phyloP scores from a whole-genome alignment of 148 eudicot genomes.

The Rhododendron vialii region DNA sequence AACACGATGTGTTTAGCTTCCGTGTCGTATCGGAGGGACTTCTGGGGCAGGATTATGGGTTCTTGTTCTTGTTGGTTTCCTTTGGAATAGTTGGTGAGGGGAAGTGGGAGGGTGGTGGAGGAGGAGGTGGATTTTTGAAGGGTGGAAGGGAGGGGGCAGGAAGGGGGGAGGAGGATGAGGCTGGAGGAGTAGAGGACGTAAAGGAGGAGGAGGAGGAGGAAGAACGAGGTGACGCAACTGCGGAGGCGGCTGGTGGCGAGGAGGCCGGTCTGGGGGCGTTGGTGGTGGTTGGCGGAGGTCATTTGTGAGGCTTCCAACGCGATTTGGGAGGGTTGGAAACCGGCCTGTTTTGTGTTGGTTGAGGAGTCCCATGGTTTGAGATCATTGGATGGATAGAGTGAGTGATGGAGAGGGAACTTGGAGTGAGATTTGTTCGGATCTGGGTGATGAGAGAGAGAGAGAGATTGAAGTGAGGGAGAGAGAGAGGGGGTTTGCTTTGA shows the following conservation, averaged over 20 bases:
- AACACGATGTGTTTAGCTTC: slow-evolving; percentile 49
- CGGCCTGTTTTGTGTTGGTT: not conserved
- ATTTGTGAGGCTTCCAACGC: not conserved
- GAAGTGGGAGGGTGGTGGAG: not conserved
- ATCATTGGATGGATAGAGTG: slow-evolving; percentile 9
- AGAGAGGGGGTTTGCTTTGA: not conserved
- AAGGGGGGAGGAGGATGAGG: slow-evolving; percentile 26
- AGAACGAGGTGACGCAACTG: slow-evolving; percentile 21
- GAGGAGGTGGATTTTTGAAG: not conserved
- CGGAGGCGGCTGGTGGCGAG: slow-evolving; percentile 9
- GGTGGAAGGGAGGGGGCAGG: not conserved
- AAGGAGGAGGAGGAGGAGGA: slow-evolving; percentile 26
- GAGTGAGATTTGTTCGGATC: slow-evolving; percentile 28
- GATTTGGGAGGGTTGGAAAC: not conserved
- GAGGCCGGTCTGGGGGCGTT: slow-evolving; percentile 10
- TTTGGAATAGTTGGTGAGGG: slow-evolving; percentile 9
- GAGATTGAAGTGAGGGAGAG: not conserved
- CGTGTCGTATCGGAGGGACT: slow-evolving; percentile 15
- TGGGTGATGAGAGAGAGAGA: not conserved
- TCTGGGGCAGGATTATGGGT: not conserved
- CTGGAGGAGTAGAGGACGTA: slow-evolving; percentile 44
- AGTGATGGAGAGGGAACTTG: slow-evolving; percentile 18
- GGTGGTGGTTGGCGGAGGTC: not conserved
- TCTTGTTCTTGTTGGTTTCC: not conserved
- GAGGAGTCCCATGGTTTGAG: slow-evolving; percentile 12